Percentiles rank a stretch among this genome's conserved stretches.
Evolutionary conservation across 192 early-diverging fungal genomes (phyloP).

Genomic region (Coemansia aciculifera): DNA sequence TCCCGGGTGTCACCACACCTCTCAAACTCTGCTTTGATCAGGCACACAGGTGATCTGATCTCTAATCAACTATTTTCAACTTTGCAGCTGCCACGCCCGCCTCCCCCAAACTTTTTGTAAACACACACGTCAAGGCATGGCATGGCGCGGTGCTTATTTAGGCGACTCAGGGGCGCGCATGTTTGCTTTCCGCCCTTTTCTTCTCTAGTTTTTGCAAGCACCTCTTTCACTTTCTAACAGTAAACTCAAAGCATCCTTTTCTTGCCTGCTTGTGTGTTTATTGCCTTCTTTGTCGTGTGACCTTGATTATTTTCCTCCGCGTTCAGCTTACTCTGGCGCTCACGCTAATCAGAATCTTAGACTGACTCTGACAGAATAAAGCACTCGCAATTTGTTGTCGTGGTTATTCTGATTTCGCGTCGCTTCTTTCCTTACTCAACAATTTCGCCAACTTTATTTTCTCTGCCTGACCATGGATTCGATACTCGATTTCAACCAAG

Average conservation of each 20-base stretch:
- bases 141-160: neutral
- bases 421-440: neutral
- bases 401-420: slow-evolving; percentile 5
- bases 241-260: neutral
- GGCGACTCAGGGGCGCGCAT: neutral
- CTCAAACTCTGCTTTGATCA: slow-evolving; percentile 1
- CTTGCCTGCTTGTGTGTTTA: neutral
- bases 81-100: neutral
- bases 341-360: slow-evolving; percentile 7
- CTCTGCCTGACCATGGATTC: slow-evolving; percentile 38
- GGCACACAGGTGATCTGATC: neutral
- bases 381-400: neutral
- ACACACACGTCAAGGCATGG: slow-evolving; percentile 5
- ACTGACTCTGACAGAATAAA: neutral
- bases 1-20: neutral
- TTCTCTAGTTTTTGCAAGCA: neutral
- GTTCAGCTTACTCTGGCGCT: neutral
- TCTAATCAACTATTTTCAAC: neutral
- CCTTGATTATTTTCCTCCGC: neutral
- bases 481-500: slow-evolving; percentile 87
- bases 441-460: neutral
- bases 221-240: neutral
- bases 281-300: neutral
- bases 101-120: neutral
- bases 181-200: neutral